Conservation (phyloP, 2,329 filamentous ascomycete species). For the Cordyceps cicadae region DNA sequence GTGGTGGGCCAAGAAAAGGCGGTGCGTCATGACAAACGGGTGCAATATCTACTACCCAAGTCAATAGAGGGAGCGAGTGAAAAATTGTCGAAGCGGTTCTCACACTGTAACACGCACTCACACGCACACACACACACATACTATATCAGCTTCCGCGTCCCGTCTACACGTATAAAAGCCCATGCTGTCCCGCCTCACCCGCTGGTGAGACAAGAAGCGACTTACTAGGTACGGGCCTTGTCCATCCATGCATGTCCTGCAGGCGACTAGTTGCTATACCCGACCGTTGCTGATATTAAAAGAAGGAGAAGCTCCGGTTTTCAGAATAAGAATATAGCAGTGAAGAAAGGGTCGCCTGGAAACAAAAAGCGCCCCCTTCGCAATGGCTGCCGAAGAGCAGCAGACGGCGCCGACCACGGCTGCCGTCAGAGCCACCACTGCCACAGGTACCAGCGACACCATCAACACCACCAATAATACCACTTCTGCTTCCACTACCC, state of each 20-base stretch:
- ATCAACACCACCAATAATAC: neutral
- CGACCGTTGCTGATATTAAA: neutral
- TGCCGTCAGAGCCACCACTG: neutral
- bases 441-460: neutral
- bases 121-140: neutral
- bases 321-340: neutral
- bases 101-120: neutral
- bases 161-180: neutral
- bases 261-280: neutral
- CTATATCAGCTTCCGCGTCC: neutral
- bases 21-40: slow-evolving; percentile 2
- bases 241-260: neutral
- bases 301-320: neutral
- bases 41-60: too few species aligned
- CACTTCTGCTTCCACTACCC: neutral
- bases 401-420: neutral
- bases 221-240: neutral
- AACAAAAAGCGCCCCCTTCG: neutral
- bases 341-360: too few species aligned
- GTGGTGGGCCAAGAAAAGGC: slow-evolving; percentile 1
- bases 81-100: slow-evolving; percentile 1
- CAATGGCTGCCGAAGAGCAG: slow-evolving; percentile 9
- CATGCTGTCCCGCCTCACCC: neutral
- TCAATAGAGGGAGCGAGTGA: neutral
- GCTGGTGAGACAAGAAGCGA: neutral